A percentile compares a stretch with the other conserved stretches of the same genome.
phyloP scores from a whole-genome alignment of 2,329 filamentous ascomycete genomes.

The Verticillium dahliae region DNA sequence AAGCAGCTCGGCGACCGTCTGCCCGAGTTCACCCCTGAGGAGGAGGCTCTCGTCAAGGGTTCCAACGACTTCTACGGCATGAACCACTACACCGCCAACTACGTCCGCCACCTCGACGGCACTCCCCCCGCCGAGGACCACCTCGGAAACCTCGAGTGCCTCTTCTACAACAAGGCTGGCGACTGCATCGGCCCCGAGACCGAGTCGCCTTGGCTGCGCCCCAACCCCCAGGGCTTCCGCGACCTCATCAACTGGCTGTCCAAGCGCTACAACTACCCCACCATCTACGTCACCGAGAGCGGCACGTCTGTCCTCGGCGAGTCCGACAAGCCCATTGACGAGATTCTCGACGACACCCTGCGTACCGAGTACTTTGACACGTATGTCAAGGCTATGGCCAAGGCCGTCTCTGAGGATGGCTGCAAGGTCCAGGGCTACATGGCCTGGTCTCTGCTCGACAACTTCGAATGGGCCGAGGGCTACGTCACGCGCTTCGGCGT shows the following conservation, averaged over 20 bases:
- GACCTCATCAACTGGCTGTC: conserved; percentile 72
- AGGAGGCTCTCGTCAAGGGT: conserved; percentile 68
- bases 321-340: conserved; percentile 63
- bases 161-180: conserved; percentile 64
- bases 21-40: conserved; percentile 66
- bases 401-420: conserved; percentile 64
- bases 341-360: conserved; percentile 77
- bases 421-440: conserved; percentile 75
- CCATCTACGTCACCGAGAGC: conserved; percentile 85
- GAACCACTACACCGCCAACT: conserved; percentile 91
- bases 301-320: conserved; percentile 80
- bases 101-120: conserved; percentile 65
- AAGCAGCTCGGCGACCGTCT: conserved; percentile 73
- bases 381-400: conserved; percentile 71
- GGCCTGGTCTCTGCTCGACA: conserved; percentile 85
- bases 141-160: conserved; percentile 67
- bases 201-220: conserved; percentile 74
- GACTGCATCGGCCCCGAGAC: conserved; percentile 75
- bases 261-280: conserved; percentile 67
- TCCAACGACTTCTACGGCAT: conserved; percentile 92
- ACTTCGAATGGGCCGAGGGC: conserved; percentile 89
- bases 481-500: conserved; percentile 84
- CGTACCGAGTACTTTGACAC: conserved; percentile 70
- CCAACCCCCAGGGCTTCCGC: conserved; percentile 69
- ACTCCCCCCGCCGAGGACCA: conserved; percentile 62